Conservation (phyloP, 169 alveolate genomes). For the Ichthyophthirius multifiliis region DNA sequence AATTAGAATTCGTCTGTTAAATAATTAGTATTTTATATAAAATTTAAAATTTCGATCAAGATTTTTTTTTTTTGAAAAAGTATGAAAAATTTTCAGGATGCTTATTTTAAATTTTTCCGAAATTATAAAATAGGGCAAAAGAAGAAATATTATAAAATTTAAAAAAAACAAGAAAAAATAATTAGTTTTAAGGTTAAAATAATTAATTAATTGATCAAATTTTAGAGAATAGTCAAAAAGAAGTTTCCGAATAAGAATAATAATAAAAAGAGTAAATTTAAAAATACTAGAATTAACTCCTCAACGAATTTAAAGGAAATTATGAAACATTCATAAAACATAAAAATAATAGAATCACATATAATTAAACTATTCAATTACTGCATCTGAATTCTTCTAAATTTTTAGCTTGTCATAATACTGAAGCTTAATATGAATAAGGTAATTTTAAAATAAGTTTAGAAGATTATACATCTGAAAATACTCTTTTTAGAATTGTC, state of each 20-base stretch:
- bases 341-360: conserved; percentile 17
- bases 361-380: conserved; percentile 24
- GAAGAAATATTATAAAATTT: conserved; percentile 20
- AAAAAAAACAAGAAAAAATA: too few relatives aligned
- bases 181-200: too few relatives aligned
- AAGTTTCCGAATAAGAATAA: neutral
- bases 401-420: conserved; percentile 42
- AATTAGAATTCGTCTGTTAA: too few relatives aligned
- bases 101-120: conserved; percentile 31
- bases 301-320: conserved; percentile 34
- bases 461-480: conserved; percentile 36
- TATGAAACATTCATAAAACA: conserved; percentile 28
- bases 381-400: conserved; percentile 37
- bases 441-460: conserved; percentile 27
- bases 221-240: neutral
- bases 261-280: neutral
- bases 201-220: neutral
- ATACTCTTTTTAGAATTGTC: conserved; percentile 29
- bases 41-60: too few relatives aligned
- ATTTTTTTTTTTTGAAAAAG: too few relatives aligned
- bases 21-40: too few relatives aligned
- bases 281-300: neutral
- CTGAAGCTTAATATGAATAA: conserved; percentile 28
- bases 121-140: conserved; percentile 23
- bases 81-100: conserved; percentile 14